phyloP scores from a whole-genome alignment of 2,329 filamentous ascomycete genomes.

The Aspergillus sp. region DNA sequence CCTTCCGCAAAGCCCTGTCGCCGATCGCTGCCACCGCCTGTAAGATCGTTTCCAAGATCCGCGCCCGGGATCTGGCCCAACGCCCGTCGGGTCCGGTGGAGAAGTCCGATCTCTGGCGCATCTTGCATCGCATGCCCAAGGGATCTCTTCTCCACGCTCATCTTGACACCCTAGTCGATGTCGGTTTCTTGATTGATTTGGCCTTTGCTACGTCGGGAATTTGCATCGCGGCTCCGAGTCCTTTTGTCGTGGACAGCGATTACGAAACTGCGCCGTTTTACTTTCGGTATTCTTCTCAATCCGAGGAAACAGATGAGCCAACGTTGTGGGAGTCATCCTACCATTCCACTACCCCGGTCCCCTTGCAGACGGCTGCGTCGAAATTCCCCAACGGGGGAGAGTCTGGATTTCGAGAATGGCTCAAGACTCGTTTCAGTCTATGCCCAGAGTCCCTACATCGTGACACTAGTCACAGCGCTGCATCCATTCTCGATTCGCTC shows the following conservation, averaged over 20 bases:
- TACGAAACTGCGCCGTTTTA: conserved; percentile 56
- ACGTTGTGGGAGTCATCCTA: conserved; percentile 70
- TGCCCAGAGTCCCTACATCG: conserved; percentile 72
- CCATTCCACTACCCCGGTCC: conserved; percentile 54
- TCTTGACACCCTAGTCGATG: conserved; percentile 86
- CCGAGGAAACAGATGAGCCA: conserved; percentile 43
- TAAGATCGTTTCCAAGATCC: conserved; percentile 75
- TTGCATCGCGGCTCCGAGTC: conserved; percentile 61
- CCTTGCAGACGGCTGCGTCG: conserved; percentile 63
- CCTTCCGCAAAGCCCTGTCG: conserved; percentile 58
- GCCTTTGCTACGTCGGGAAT: conserved; percentile 71
- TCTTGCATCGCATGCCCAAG: conserved; percentile 84
- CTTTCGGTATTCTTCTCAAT: conserved; percentile 60
- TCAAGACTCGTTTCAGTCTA: conserved; percentile 71
- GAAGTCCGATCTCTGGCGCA: conserved; percentile 78
- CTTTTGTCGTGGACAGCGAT: conserved; percentile 55
- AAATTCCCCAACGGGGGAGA: conserved; percentile 72
- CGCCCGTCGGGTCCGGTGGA: conserved; percentile 66
- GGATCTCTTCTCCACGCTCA: conserved; percentile 72
- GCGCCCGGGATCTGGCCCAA: conserved; percentile 61
- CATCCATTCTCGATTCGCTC: conserved; percentile 70
- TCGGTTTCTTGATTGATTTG: conserved; percentile 73
- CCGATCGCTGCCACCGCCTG: conserved; percentile 76
- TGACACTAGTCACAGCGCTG: conserved; percentile 70
- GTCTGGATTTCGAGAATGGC: conserved; percentile 72